These are phyloP conservation scores for Boletus fagicola DNA, from an alignment of 768 basidiomycete genomes.

Conservation along the genomic window DNA sequence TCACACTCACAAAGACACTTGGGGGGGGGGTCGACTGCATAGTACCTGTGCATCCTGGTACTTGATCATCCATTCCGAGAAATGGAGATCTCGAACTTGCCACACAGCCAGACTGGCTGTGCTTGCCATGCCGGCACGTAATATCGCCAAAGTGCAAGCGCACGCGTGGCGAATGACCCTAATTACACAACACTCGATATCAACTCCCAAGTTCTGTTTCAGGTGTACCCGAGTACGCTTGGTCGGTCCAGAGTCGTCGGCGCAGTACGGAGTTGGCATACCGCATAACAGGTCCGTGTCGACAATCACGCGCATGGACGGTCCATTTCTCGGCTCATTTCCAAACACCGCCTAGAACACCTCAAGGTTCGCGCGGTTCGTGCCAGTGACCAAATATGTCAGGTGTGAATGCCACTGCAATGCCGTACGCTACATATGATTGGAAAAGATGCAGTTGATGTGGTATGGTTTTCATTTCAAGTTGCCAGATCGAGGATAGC, in stretches of 20 bases:
- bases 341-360: slow-evolving; percentile 10
- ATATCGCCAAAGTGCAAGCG: neutral
- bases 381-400: slow-evolving; percentile 6
- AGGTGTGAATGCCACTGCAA: neutral
- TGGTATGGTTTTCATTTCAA: slow-evolving; percentile 10
- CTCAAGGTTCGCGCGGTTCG: neutral
- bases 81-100: neutral
- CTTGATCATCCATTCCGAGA: neutral
- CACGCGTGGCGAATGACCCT: neutral
- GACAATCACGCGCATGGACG: neutral
- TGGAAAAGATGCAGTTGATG: neutral
- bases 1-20: neutral
- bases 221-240: slow-evolving; percentile 6
- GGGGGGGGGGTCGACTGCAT: neutral
- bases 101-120: neutral
- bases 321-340: slow-evolving; percentile 1
- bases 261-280: neutral
- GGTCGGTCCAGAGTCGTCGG: neutral
- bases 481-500: neutral
- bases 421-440: slow-evolving; percentile 4
- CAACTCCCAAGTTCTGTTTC: slow-evolving; percentile 9
- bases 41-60: too few species aligned
- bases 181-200: neutral
- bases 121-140: neutral
- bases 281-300: neutral